A percentile compares a stretch with the other conserved stretches of the same genome.
phyloP scores from a whole-genome alignment of 495 filamentous ascomycete genomes.

The Penicillium egyptiacum region DNA sequence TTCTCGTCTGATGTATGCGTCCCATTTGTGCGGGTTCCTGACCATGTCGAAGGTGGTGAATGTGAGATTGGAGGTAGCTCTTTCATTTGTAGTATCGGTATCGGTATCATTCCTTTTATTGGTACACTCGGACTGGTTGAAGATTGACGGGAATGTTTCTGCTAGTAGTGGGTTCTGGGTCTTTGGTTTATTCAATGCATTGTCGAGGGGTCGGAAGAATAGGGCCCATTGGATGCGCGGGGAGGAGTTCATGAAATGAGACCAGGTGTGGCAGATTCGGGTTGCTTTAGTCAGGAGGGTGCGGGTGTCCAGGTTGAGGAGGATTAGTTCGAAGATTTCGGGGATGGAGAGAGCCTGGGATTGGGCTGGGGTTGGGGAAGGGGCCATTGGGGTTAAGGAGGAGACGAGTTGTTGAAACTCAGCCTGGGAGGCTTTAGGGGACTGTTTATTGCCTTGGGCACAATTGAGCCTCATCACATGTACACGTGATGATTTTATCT shows the following conservation, averaged over 20 bases:
- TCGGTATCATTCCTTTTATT: not conserved
- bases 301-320: slow-evolving; percentile 18
- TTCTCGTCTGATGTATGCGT: slow-evolving; percentile 9
- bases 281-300: slow-evolving; percentile 20
- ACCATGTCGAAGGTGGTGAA: slow-evolving; percentile 10
- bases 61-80: not conserved
- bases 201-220: slow-evolving; percentile 15
- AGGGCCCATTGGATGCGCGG: slow-evolving; percentile 18
- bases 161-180: slow-evolving; percentile 15
- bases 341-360: slow-evolving; percentile 13
- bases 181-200: slow-evolving; percentile 1
- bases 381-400: not conserved
- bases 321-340: slow-evolving; percentile 24
- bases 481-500: slow-evolving; percentile 1
- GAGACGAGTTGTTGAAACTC: not conserved
- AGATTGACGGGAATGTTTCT: slow-evolving; percentile 15
- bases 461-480: not conserved
- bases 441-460: not conserved
- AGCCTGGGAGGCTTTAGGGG: not conserved
- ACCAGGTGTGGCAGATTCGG: slow-evolving; percentile 17
- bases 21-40: not conserved
- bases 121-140: not conserved
- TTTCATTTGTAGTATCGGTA: not conserved
- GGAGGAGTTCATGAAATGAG: slow-evolving; percentile 13
- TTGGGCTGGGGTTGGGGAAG: not conserved